Conservation (phyloP, 1,139 yeast genomes). For the Taphrina populina region DNA sequence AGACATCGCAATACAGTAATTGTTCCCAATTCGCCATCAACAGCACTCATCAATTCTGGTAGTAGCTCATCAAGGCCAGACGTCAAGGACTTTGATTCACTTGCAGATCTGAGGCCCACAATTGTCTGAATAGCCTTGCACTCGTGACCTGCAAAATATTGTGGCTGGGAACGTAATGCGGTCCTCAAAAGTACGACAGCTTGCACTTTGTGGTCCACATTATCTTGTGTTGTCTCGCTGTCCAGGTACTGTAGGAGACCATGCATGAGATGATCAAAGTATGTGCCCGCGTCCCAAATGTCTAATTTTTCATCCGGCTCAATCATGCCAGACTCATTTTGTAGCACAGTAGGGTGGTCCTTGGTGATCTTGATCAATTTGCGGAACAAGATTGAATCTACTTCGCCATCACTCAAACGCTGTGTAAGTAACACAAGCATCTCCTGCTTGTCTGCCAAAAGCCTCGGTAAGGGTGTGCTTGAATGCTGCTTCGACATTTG, state of each 20-base stretch:
- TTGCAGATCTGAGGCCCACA: constrained; percentile 12
- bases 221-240: background rate
- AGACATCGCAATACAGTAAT: constrained; percentile 20
- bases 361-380: constrained; percentile 32
- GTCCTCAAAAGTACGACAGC: constrained; percentile 17
- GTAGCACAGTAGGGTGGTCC: constrained; percentile 13
- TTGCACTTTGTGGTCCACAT: constrained; percentile 26
- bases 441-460: constrained; percentile 17
- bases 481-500: constrained; percentile 31
- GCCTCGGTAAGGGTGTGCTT: constrained; percentile 27
- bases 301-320: constrained; percentile 8
- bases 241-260: background rate
- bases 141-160: constrained; percentile 33
- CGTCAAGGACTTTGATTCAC: constrained; percentile 17
- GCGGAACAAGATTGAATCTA: constrained; percentile 29
- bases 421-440: constrained; percentile 14
- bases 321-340: background rate
- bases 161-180: constrained; percentile 30
- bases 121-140: constrained; percentile 7
- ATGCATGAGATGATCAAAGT: constrained; percentile 27
- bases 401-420: constrained; percentile 15
- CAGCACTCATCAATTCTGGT: constrained; percentile 19
- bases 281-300: constrained; percentile 34
- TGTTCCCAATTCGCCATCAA: constrained; percentile 26
- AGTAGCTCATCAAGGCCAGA: constrained; percentile 33